Evolutionary conservation across 2,329 filamentous ascomycete species (phyloP), one percentile per base, ranked within the genome.

Genomic region (Pseudopithomyces chartarum): DNA sequence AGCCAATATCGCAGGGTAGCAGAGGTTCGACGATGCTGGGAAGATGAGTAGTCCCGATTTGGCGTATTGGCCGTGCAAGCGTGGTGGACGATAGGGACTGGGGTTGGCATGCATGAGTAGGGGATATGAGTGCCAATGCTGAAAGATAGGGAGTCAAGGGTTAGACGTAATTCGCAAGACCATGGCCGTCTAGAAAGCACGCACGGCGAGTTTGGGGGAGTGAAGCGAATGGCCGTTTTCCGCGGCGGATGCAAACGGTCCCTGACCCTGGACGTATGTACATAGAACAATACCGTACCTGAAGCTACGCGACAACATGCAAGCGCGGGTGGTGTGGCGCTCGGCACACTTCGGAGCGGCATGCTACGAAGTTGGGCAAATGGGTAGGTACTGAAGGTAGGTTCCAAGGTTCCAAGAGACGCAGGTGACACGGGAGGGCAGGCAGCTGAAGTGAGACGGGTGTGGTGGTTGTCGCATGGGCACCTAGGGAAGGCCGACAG

Each of bases 121-220:
- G 11, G 38, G 23, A 43, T 22, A 22, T 33, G 26, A 15, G 10
- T 19, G 38, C 38, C 15, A 40, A n/a, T 15, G 3, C 26, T 17
- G 19, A 2, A 13, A 29, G 47, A 50, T 50, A 50, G 32, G 20
- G 20, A n/a, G 2, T 11, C n/a, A 3, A 20, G 8, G 15, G 17
- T 40, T 29, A 51, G 39, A 51, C 36, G 48, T 51, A 51, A 51
- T 51, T 26, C 17, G n/a, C 7, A 34, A 33, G 22, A 34, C 13
- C 3, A 42, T 33, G 12, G 26, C 23, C 33, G 20, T 20, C n/a
- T 8, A 20, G 19, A 17, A 22, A 38, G 33, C 8, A 26, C 15
- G 29, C 33, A 26, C 17, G 34, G 2, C 19, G 22, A 3, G 12
- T n/a, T n/a, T n/a, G 15, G 32, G 23, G n/a, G 3, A 15, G 22